phyloP scores from a whole-genome alignment of 371 early-diverging fungal species.

The Phascolomyces articulosus region DNA sequence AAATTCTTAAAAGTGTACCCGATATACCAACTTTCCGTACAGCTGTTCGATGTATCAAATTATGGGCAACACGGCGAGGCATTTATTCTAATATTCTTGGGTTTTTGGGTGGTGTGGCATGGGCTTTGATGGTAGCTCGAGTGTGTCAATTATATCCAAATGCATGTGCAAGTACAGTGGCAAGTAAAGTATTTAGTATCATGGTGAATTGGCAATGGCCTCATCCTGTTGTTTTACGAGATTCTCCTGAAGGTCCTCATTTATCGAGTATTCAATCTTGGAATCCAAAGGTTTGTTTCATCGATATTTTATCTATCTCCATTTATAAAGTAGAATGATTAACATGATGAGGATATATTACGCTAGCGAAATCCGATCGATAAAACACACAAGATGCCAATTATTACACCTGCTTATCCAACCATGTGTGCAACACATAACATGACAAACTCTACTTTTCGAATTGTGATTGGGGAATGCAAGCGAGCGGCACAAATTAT shows the following conservation, averaged over 20 bases:
- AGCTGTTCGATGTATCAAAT: constrained; percentile 95
- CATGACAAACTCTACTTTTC: constrained; percentile 90
- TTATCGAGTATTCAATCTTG: constrained; percentile 89
- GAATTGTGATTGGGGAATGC: constrained; percentile 92
- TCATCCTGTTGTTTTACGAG: constrained; percentile 91
- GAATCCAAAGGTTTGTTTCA: constrained; percentile 86
- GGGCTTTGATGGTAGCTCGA: constrained; percentile 99
- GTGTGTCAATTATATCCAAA: constrained; percentile 99
- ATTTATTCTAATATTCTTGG: constrained; percentile 98
- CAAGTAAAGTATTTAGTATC: constrained; percentile 91
- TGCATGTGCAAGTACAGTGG: constrained; percentile 84
- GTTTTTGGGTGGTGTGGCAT: constrained; percentile 99
- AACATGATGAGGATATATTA: too few species aligned
- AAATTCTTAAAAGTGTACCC: constrained; percentile 96
- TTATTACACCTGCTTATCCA: constrained; percentile 99
- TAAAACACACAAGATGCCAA: constrained; percentile 96
- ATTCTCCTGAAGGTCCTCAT: constrained; percentile 90
- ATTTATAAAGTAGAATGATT: too few species aligned
- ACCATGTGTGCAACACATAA: constrained; percentile 99
- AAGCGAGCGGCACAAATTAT: constrained; percentile 71
- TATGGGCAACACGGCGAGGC: constrained; percentile 98
- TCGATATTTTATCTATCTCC: too few species aligned
- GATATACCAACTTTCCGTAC: constrained; percentile 89
- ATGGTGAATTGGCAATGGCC: constrained; percentile 98
- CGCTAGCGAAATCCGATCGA: constrained; percentile 84